phyloP scores from a whole-genome alignment of 2,329 filamentous ascomycete genomes.

The Purpureocillium takamizusanense region DNA sequence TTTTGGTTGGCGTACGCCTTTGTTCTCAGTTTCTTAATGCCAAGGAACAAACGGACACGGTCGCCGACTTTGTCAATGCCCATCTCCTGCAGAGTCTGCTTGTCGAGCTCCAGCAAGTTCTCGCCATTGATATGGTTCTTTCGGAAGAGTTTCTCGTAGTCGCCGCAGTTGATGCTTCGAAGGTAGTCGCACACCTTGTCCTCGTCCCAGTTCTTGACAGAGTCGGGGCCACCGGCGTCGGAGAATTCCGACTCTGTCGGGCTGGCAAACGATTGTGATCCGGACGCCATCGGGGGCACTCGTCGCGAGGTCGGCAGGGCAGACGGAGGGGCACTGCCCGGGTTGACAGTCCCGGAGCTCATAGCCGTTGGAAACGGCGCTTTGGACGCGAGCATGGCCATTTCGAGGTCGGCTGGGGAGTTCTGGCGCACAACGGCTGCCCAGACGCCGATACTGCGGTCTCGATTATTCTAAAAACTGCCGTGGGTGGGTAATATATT shows the following conservation, averaged over 20 bases:
- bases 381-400: constrained; percentile 76
- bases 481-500: too few species aligned
- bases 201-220: constrained; percentile 82
- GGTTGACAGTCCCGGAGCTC: constrained; percentile 35
- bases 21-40: constrained; percentile 74
- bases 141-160: constrained; percentile 85
- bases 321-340: constrained; percentile 35
- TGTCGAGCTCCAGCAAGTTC: constrained; percentile 93
- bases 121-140: constrained; percentile 96
- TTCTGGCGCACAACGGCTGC: neutral
- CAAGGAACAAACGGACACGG: constrained; percentile 79
- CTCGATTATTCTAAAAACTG: neutral
- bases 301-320: constrained; percentile 43
- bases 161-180: constrained; percentile 80
- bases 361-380: constrained; percentile 54
- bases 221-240: constrained; percentile 67
- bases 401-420: constrained; percentile 21
- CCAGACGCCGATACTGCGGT: neutral
- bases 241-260: constrained; percentile 92
- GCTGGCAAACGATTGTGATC: constrained; percentile 58
- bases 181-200: constrained; percentile 87
- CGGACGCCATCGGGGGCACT: constrained; percentile 35
- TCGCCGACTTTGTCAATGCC: constrained; percentile 97
- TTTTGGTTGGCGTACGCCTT: constrained; percentile 69
- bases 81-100: constrained; percentile 93